Percentiles rank a stretch among this genome's conserved stretches.
Evolutionary conservation across 495 filamentous ascomycete species (phyloP).

Genomic region (Pyrenopolyporus hunteri): DNA sequence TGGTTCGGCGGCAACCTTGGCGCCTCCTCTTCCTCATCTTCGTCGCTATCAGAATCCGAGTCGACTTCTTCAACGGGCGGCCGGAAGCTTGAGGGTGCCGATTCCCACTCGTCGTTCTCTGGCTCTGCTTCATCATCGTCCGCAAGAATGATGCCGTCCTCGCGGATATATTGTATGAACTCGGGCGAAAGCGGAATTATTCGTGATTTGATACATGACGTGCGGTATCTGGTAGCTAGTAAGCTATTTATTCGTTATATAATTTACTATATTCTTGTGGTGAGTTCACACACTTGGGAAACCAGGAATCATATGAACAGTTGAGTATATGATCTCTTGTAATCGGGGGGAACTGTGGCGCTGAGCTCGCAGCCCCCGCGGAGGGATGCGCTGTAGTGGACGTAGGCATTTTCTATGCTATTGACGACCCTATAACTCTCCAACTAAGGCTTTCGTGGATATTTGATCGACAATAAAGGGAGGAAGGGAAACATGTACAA

Average conservation of each 20-base stretch:
- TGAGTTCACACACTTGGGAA: constrained; percentile 64
- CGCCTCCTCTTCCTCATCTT: constrained; percentile 41
- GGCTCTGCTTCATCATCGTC: constrained; percentile 53
- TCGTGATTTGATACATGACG: constrained; percentile 80
- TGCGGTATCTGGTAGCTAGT: constrained; percentile 65
- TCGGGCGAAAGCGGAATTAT: constrained; percentile 74
- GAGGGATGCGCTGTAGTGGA: constrained; percentile 31
- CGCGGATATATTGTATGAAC: constrained; percentile 86
- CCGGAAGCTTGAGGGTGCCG: constrained; percentile 39
- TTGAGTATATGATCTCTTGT: constrained; percentile 85
- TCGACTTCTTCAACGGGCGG: constrained; percentile 46
- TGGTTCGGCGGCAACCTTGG: constrained; percentile 48
- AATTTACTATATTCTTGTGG: background rate
- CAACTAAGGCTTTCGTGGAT: background rate
- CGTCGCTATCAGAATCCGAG: constrained; percentile 49
- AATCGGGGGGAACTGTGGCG: constrained; percentile 75
- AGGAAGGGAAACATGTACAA: too few relatives aligned
- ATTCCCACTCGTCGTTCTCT: constrained; percentile 58
- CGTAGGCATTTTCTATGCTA: constrained; percentile 32
- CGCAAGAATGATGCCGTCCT: constrained; percentile 90
- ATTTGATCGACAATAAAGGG: too few relatives aligned
- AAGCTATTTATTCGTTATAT: constrained; percentile 11
- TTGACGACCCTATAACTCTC: background rate
- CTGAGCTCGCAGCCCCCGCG: constrained; percentile 20
- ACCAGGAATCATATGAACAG: constrained; percentile 94